Percentiles rank a stretch among this genome's conserved stretches.
Conservation (phyloP, 2,329 filamentous ascomycete genomes). For the Metarhizium album region DNA sequence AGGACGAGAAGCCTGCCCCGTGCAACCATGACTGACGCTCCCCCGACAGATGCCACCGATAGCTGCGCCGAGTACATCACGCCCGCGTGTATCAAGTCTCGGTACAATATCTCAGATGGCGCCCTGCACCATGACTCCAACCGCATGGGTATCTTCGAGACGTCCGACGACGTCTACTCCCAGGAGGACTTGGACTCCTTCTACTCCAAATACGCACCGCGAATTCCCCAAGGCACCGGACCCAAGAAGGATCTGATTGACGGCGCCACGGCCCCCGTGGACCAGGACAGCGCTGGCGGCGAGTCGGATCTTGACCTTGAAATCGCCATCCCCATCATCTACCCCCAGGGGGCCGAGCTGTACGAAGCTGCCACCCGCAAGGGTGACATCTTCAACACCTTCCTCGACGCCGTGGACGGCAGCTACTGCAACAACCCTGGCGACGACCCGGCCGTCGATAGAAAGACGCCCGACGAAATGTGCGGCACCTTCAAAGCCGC, state of each 20-base stretch:
- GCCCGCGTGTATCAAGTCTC: slow-evolving; percentile 40
- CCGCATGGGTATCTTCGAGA: too few species aligned
- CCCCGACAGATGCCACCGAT: slow-evolving; percentile 1
- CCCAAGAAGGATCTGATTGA: too few species aligned
- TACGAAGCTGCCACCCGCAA: slow-evolving; percentile 30
- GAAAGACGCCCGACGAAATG: slow-evolving; percentile 27
- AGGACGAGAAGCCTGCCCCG: too few species aligned
- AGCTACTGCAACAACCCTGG: slow-evolving; percentile 38
- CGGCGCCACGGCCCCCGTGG: too few species aligned
- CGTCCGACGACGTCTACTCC: too few species aligned
- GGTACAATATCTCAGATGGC: slow-evolving; percentile 35
- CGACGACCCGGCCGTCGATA: slow-evolving; percentile 37
- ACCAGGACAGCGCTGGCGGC: too few species aligned
- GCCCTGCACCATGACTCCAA: slow-evolving; percentile 14
- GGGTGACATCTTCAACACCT: slow-evolving; percentile 30
- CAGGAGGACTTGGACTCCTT: too few species aligned
- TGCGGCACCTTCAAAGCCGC: slow-evolving; percentile 19
- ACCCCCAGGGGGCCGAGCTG: slow-evolving; percentile 12
- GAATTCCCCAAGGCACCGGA: too few species aligned
- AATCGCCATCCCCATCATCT: too few species aligned
- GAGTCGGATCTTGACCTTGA: too few species aligned
- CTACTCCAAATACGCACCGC: too few species aligned
- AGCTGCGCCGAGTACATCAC: slow-evolving; percentile 44
- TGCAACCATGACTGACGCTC: not conserved
- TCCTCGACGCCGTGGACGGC: slow-evolving; percentile 38